Conservation (phyloP, 345 rosid species). For the Gossypioides kirkii region DNA sequence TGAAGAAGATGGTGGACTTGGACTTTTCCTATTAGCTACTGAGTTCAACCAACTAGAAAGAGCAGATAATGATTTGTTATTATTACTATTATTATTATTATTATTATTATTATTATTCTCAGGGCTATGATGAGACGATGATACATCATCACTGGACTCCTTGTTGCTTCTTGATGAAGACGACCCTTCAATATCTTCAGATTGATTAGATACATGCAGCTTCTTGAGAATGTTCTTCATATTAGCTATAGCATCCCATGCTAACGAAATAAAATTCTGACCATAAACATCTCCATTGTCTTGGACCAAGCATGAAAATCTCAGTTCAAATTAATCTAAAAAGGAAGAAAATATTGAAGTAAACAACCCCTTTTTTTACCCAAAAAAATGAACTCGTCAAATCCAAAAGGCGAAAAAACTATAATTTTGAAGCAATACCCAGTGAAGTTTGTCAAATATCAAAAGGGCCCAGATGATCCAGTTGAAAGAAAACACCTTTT, state of each 20-base stretch:
- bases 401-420: constrained; percentile 24
- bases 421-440: constrained; percentile 33
- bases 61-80: constrained; percentile 57
- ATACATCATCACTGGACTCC: constrained; percentile 38
- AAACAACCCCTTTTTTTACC: constrained; percentile 15
- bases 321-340: constrained; percentile 11
- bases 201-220: constrained; percentile 62
- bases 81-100: constrained; percentile 35
- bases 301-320: constrained; percentile 47
- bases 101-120: constrained; percentile 33
- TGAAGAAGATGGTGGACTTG: constrained; percentile 60
- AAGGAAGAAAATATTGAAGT: neutral
- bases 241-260: constrained; percentile 28
- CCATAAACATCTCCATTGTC: constrained; percentile 63
- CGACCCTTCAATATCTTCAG: constrained; percentile 58
- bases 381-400: constrained; percentile 24
- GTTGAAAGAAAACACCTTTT: constrained; percentile 26
- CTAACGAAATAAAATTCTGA: constrained; percentile 46
- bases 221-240: constrained; percentile 93
- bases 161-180: constrained; percentile 45
- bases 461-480: constrained; percentile 34
- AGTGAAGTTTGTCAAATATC: constrained; percentile 20
- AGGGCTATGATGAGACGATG: constrained; percentile 41
- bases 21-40: constrained; percentile 51
- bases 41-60: constrained; percentile 80